Evolutionary conservation across 116 monocot genomes (phyloP).

Genomic region (Trichopus zeylanicus): DNA sequence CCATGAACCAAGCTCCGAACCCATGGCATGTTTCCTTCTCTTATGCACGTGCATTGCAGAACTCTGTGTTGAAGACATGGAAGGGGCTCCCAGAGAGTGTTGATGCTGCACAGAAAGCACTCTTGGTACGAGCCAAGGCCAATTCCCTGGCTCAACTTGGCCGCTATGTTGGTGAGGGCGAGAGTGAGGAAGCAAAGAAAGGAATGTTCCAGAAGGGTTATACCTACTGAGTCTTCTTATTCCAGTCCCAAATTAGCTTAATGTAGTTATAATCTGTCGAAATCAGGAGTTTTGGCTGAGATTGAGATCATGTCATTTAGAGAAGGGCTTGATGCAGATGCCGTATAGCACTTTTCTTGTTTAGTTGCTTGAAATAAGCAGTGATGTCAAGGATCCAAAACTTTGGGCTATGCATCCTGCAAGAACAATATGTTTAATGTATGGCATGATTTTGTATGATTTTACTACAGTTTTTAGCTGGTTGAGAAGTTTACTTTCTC

Average conservation of each 20-base stretch:
- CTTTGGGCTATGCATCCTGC: no score
- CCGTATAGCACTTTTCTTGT: no score
- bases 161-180: slow-evolving; percentile 52
- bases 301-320: no score
- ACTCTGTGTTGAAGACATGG: slow-evolving; percentile 88
- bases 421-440: no score
- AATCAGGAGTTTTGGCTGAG: not conserved
- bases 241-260: not conserved
- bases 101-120: slow-evolving; percentile 66
- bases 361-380: no score
- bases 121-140: slow-evolving; percentile 75
- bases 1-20: slow-evolving; percentile 90
- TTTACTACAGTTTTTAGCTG: no score
- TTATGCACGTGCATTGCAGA: slow-evolving; percentile 91
- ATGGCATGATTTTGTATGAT: no score
- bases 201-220: slow-evolving; percentile 98
- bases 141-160: slow-evolving; percentile 93
- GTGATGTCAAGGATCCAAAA: no score
- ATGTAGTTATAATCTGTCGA: not conserved
- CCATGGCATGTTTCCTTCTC: slow-evolving; percentile 99
- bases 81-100: slow-evolving; percentile 75
- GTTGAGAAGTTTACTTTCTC: no score
- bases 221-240: slow-evolving; percentile 46
- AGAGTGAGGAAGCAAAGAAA: slow-evolving; percentile 69
- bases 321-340: no score